Percentiles rank a stretch among this genome's conserved stretches.
phyloP scores from a whole-genome alignment of 2,329 filamentous ascomycete species.

The Aspergillus sp. region DNA sequence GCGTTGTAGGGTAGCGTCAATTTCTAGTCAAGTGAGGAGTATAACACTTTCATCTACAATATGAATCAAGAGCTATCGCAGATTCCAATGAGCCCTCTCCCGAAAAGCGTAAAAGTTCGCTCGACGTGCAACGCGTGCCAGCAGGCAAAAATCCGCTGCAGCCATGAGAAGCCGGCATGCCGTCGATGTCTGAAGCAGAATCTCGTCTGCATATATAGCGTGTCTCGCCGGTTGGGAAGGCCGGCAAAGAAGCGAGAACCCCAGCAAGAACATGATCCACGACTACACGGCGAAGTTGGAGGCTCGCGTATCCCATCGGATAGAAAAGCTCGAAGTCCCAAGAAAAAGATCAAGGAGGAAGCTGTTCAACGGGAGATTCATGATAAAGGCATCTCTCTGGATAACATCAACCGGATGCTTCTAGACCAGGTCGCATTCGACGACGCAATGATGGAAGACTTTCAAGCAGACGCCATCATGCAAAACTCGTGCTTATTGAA shows the following conservation, averaged over 20 bases:
- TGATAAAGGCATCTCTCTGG: neutral
- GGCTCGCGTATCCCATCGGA: neutral
- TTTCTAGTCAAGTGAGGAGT: no score
- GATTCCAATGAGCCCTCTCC: conserved; percentile 16
- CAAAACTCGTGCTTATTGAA: conserved; percentile 12
- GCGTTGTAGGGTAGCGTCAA: neutral
- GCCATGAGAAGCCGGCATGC: conserved; percentile 36
- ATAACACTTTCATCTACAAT: no score
- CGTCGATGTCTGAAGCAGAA: conserved; percentile 35
- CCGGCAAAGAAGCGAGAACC: conserved; percentile 32
- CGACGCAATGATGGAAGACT: conserved; percentile 7
- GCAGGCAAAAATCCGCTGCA: conserved; percentile 38
- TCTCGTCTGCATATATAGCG: conserved; percentile 35
- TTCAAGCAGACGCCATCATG: conserved; percentile 8
- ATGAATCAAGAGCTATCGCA: neutral
- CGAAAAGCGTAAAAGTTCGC: conserved; percentile 35
- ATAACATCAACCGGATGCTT: neutral
- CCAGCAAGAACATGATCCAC: neutral
- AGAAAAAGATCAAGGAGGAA: conserved; percentile 12
- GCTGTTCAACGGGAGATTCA: neutral
- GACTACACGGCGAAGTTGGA: neutral
- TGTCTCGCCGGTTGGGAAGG: conserved; percentile 34
- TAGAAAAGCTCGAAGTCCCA: conserved; percentile 12
- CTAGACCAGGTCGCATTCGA: conserved; percentile 8
- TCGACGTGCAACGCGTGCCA: conserved; percentile 41